Evolutionary conservation across 257 asterid genomes (phyloP).

Genomic region (Solanum commersonii): DNA sequence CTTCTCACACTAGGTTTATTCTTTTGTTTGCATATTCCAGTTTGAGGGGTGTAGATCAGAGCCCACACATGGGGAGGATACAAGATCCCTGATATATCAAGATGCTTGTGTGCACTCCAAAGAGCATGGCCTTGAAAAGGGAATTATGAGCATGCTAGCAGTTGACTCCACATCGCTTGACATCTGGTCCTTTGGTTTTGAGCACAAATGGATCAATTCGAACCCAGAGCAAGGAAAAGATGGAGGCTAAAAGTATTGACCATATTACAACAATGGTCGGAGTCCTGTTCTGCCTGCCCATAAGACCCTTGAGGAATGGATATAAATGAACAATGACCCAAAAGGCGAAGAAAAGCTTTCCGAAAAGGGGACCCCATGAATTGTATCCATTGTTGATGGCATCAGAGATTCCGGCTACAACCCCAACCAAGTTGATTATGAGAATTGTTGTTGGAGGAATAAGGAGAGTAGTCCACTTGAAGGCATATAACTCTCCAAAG

Average conservation of each 20-base stretch:
- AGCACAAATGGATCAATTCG: conserved; percentile 71
- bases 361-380: conserved; percentile 90
- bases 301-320: conserved; percentile 87
- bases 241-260: conserved; percentile 85
- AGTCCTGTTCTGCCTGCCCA: conserved; percentile 85
- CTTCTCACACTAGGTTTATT: conserved; percentile 17
- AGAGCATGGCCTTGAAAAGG: not conserved
- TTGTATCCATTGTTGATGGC: conserved; percentile 82
- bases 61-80: not conserved
- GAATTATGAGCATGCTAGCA: conserved; percentile 37
- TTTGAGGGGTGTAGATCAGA: conserved; percentile 11
- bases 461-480: conserved; percentile 90
- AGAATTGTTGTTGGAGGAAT: conserved; percentile 89
- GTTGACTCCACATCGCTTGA: conserved; percentile 71
- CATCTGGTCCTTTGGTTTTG: conserved; percentile 74
- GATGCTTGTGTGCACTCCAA: not conserved
- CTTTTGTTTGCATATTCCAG: conserved; percentile 12
- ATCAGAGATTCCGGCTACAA: conserved; percentile 86
- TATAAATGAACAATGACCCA: conserved; percentile 93
- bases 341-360: conserved; percentile 84
- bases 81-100: conserved; percentile 8
- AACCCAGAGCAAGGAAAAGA: conserved; percentile 85
- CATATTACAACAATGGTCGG: conserved; percentile 87
- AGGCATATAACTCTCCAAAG: conserved; percentile 69
- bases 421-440: conserved; percentile 77